phyloP scores from a whole-genome alignment of 495 filamentous ascomycete species.

The Hyaloscypha hepaticicola region DNA sequence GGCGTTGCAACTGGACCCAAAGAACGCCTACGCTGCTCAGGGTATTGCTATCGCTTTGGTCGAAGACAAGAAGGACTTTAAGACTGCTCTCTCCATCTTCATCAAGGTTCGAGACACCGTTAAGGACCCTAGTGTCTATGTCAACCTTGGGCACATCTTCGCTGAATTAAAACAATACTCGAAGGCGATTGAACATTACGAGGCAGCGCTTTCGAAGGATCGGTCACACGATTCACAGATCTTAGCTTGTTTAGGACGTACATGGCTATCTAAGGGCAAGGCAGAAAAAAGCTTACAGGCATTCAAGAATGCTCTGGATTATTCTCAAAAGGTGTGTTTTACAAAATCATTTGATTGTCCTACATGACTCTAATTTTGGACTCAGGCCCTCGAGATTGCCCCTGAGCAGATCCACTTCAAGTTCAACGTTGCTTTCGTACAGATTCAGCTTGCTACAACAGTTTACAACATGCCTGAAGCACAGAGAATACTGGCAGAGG shows the following conservation, averaged over 20 bases:
- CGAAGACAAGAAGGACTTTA: slow-evolving; percentile 88
- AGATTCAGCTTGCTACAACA: slow-evolving; percentile 84
- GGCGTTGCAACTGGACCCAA: slow-evolving; percentile 84
- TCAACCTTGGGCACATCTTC: slow-evolving; percentile 92
- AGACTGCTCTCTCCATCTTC: slow-evolving; percentile 78
- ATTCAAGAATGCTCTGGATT: slow-evolving; percentile 86
- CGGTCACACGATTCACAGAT: slow-evolving; percentile 76
- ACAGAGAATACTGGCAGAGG: slow-evolving; percentile 72
- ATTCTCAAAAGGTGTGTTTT: slow-evolving; percentile 64
- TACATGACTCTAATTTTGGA: background rate
- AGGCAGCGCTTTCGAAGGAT: slow-evolving; percentile 82
- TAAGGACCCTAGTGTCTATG: slow-evolving; percentile 78
- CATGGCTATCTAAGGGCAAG: slow-evolving; percentile 84
- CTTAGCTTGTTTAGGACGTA: slow-evolving; percentile 88
- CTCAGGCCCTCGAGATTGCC: slow-evolving; percentile 68
- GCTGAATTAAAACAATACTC: slow-evolving; percentile 84
- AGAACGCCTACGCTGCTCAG: slow-evolving; percentile 94
- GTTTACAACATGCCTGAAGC: slow-evolving; percentile 72
- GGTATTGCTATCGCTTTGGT: slow-evolving; percentile 91
- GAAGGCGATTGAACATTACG: slow-evolving; percentile 91
- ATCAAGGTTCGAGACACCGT: slow-evolving; percentile 84
- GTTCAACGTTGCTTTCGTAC: slow-evolving; percentile 97
- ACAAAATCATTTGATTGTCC: background rate
- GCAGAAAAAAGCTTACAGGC: slow-evolving; percentile 72
- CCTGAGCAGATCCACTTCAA: slow-evolving; percentile 86